Conservation (phyloP, 2,329 filamentous ascomycete genomes). For the Epichloe baconii region DNA sequence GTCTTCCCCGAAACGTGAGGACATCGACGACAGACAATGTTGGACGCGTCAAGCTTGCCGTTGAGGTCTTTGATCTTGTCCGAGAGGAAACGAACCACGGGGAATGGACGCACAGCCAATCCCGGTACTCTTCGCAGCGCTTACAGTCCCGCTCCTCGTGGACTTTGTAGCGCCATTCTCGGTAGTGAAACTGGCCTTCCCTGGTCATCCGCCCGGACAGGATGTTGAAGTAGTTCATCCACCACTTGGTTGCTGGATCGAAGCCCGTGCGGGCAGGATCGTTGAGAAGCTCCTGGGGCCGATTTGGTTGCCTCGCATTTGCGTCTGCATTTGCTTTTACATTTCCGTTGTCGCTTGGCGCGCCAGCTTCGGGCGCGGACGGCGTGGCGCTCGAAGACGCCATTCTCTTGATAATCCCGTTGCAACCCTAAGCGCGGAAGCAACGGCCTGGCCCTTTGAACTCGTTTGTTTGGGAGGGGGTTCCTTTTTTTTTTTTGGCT, state of each 20-base stretch:
- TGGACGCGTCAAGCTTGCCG: slow-evolving; percentile 57
- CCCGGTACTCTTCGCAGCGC: slow-evolving; percentile 67
- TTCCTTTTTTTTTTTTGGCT: neutral
- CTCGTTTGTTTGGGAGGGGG: neutral
- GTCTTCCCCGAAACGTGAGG: slow-evolving; percentile 39
- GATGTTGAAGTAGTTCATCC: slow-evolving; percentile 79
- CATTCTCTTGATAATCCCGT: slow-evolving; percentile 1
- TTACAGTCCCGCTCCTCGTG: slow-evolving; percentile 69
- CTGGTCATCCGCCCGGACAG: slow-evolving; percentile 58
- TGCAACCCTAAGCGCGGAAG: neutral
- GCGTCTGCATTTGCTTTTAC: slow-evolving; percentile 3
- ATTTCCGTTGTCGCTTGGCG: slow-evolving; percentile 3
- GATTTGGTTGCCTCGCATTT: neutral
- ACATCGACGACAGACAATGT: slow-evolving; percentile 75
- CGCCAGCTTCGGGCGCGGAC: slow-evolving; percentile 7
- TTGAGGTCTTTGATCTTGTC: slow-evolving; percentile 71
- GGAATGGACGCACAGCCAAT: slow-evolving; percentile 80
- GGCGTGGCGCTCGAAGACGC: slow-evolving; percentile 5
- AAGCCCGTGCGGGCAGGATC: slow-evolving; percentile 50
- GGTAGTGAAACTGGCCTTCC: slow-evolving; percentile 62
- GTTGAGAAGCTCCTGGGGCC: slow-evolving; percentile 33
- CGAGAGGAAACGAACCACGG: slow-evolving; percentile 74
- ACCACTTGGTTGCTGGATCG: slow-evolving; percentile 48
- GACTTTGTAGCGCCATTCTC: slow-evolving; percentile 58
- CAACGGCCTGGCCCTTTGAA: neutral